Conservation (phyloP, 768 basidiomycete genomes). For the Pleurotus cornucopiae region DNA sequence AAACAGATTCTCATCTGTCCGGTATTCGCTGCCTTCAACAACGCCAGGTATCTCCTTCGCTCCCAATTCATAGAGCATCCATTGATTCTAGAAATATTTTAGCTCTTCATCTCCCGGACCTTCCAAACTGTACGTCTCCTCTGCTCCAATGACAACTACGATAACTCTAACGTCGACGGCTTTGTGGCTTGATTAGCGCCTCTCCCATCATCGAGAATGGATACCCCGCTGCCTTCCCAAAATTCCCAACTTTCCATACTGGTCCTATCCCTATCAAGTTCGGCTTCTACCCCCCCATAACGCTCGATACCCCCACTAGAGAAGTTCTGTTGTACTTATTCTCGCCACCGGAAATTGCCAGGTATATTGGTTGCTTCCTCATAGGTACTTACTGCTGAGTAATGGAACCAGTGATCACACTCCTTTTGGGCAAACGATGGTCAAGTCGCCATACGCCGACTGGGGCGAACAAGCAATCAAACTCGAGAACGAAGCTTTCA, state of each 20-base stretch:
- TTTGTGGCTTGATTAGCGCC: constrained; percentile 22
- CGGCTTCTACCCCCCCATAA: constrained; percentile 49
- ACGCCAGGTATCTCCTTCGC: constrained; percentile 15
- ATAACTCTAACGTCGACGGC: constrained; percentile 11
- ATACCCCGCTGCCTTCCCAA: constrained; percentile 15
- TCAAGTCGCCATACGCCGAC: constrained; percentile 49
- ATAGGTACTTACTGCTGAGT: too few relatives aligned
- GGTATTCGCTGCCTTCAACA: constrained; percentile 12
- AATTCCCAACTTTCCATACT: constrained; percentile 19
- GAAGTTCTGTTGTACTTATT: constrained; percentile 72
- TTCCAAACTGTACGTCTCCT: constrained; percentile 34
- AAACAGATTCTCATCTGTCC: not conserved
- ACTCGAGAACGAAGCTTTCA: constrained; percentile 68
- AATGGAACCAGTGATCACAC: constrained; percentile 31
- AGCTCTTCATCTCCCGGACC: constrained; percentile 30
- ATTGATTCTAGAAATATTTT: constrained; percentile 16
- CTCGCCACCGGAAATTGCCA: constrained; percentile 61
- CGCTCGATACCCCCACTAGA: constrained; percentile 55
- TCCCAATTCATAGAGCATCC: constrained; percentile 10
- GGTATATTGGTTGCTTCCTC: constrained; percentile 23
- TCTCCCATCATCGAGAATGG: constrained; percentile 26
- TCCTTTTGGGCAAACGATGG: constrained; percentile 28
- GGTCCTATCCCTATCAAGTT: constrained; percentile 41
- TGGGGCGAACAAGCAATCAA: constrained; percentile 77
- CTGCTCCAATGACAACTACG: constrained; percentile 7